phyloP scores from a whole-genome alignment of 2,329 filamentous ascomycete species.

The Arthroderma sp. region DNA sequence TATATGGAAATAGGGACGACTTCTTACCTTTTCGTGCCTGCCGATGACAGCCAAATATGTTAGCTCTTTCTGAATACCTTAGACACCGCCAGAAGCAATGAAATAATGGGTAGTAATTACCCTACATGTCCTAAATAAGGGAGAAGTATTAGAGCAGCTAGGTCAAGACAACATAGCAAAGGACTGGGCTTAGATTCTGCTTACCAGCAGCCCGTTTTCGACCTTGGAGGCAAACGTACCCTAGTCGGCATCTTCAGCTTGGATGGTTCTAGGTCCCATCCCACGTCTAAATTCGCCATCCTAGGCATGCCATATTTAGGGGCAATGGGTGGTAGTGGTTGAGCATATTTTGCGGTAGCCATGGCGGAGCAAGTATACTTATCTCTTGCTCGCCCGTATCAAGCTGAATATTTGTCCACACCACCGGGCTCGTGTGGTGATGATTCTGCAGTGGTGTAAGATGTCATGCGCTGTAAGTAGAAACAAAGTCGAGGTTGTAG shows the following conservation, averaged over 20 bases:
- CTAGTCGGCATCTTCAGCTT: slow-evolving; percentile 28
- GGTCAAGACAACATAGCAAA: not conserved
- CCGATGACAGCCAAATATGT: slow-evolving; percentile 5
- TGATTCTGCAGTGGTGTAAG: not conserved
- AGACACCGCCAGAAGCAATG: not conserved
- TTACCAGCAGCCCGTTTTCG: slow-evolving; percentile 43
- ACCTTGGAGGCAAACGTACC: slow-evolving; percentile 41
- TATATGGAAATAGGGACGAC: not conserved
- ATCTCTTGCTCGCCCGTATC: too few relatives aligned
- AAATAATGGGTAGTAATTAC: slow-evolving; percentile 22
- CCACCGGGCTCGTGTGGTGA: slow-evolving; percentile 22
- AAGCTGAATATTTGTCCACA: too few relatives aligned
- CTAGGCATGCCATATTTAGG: slow-evolving; percentile 31
- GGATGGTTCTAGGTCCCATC: slow-evolving; percentile 21
- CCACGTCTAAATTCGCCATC: slow-evolving; percentile 23
- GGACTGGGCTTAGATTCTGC: slow-evolving; percentile 15
- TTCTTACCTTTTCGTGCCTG: slow-evolving; percentile 27
- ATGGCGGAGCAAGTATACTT: slow-evolving; percentile 18
- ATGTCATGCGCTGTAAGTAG: not conserved
- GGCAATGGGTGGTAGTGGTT: slow-evolving; percentile 34
- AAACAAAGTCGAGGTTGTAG: not conserved
- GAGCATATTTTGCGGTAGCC: slow-evolving; percentile 27
- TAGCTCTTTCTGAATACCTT: not conserved
- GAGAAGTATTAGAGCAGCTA: slow-evolving; percentile 8
- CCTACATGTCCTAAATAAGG: slow-evolving; percentile 31